phyloP scores from a whole-genome alignment of 1,284 basidiomycete species.

The Trichosporon coremiiforme region DNA sequence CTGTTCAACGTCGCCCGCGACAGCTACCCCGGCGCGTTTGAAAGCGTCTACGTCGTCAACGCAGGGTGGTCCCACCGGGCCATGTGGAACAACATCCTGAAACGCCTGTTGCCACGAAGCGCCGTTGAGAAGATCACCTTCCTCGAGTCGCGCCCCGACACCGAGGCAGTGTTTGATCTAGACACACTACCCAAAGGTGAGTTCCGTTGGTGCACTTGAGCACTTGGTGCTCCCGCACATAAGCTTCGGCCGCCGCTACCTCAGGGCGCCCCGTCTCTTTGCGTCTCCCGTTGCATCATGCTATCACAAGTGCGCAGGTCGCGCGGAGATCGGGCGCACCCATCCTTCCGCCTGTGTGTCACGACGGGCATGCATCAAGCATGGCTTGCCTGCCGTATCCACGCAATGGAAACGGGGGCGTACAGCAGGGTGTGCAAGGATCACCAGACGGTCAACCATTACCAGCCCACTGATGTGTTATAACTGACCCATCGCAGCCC shows the following conservation, averaged over 20 bases:
- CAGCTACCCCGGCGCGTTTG: conserved; percentile 55
- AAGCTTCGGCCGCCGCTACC: not conserved
- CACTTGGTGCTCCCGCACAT: not conserved
- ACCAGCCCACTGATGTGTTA: not conserved
- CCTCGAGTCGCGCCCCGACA: conserved; percentile 38
- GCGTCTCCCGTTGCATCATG: conserved; percentile 1
- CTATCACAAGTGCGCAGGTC: not conserved
- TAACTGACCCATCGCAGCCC: conserved; percentile 31
- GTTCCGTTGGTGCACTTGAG: conserved; percentile 16
- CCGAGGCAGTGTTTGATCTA: conserved; percentile 45
- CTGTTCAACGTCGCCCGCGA: conserved; percentile 49
- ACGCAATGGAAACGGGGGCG: not conserved
- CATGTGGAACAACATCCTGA: conserved; percentile 58
- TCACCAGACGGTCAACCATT: not conserved
- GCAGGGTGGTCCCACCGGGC: conserved; percentile 60
- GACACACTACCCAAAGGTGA: conserved; percentile 42
- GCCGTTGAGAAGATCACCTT: conserved; percentile 59
- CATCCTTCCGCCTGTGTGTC: not conserved
- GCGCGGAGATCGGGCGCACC: not conserved
- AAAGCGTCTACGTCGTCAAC: conserved; percentile 58
- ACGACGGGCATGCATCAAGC: not conserved
- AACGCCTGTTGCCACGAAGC: conserved; percentile 57
- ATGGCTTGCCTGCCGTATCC: not conserved
- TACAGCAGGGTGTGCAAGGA: not conserved
- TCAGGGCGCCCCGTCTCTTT: not conserved